phyloP scores from a whole-genome alignment of 495 filamentous ascomycete species.

The Podospora tetraspora region DNA sequence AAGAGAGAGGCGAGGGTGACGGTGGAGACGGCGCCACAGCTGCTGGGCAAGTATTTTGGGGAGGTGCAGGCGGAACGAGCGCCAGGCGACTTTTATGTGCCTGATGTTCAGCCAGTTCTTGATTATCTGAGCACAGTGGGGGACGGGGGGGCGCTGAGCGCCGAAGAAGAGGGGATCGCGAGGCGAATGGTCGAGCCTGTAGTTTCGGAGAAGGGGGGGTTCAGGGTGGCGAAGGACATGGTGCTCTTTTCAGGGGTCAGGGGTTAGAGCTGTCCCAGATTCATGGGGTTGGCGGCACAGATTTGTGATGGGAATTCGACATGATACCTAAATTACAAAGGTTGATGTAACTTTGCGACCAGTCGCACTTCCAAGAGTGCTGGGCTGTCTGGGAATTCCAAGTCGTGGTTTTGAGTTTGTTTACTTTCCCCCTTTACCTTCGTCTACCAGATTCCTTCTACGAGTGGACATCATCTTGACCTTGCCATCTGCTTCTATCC shows the following conservation, averaged over 20 bases:
- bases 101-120: conserved; percentile 5
- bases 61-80: background rate
- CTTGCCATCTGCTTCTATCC: too few relatives aligned
- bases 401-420: too few relatives aligned
- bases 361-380: too few relatives aligned
- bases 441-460: too few relatives aligned
- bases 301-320: too few relatives aligned
- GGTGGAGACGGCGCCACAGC: conserved; percentile 2
- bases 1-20: conserved; percentile 5
- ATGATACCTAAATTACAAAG: too few relatives aligned
- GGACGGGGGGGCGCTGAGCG: background rate
- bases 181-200: background rate
- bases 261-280: background rate
- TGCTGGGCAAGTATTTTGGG: background rate
- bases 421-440: too few relatives aligned
- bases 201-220: background rate
- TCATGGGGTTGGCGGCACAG: background rate
- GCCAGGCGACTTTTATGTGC: conserved; percentile 8
- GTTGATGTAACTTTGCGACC: too few relatives aligned
- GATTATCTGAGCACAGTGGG: conserved; percentile 9
- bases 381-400: too few relatives aligned
- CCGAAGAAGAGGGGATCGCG: background rate
- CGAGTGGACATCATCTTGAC: too few relatives aligned
- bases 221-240: background rate
- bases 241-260: background rate